These are phyloP conservation scores for Trichosporon asahii DNA, from an alignment of 1,284 basidiomycete species.

Conservation along the genomic window DNA sequence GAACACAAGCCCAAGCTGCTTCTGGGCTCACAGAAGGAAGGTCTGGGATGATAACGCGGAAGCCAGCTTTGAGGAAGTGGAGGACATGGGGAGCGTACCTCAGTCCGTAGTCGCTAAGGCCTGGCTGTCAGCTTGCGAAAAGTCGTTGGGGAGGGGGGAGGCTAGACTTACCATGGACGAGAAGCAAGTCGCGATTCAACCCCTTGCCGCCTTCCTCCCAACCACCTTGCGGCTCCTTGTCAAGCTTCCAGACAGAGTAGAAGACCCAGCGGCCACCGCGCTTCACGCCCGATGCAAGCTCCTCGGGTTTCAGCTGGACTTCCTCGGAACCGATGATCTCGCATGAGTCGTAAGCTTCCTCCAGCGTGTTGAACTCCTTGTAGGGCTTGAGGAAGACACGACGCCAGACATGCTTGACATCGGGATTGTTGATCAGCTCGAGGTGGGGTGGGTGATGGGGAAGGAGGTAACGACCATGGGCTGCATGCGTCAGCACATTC, in stretches of 20 bases:
- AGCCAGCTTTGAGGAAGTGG: slow-evolving; percentile 54
- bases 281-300: slow-evolving; percentile 35
- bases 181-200: slow-evolving; percentile 43
- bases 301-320: slow-evolving; percentile 40
- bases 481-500: slow-evolving; percentile 24
- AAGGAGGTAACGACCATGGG: slow-evolving; percentile 47
- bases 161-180: slow-evolving; percentile 51
- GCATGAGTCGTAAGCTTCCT: slow-evolving; percentile 43
- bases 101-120: slow-evolving; percentile 51
- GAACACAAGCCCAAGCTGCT: background rate
- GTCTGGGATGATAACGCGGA: slow-evolving; percentile 56
- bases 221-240: slow-evolving; percentile 36
- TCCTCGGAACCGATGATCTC: slow-evolving; percentile 48
- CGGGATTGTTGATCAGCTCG: slow-evolving; percentile 37
- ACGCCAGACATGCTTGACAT: slow-evolving; percentile 38
- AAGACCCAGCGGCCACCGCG: slow-evolving; percentile 48
- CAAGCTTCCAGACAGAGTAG: slow-evolving; percentile 51
- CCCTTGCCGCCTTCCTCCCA: slow-evolving; percentile 46
- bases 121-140: slow-evolving; percentile 30
- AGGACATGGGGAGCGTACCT: slow-evolving; percentile 52
- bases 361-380: slow-evolving; percentile 26
- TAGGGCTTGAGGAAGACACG: slow-evolving; percentile 46
- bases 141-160: too few species aligned
- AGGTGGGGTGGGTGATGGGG: slow-evolving; percentile 42
- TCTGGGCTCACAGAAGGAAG: slow-evolving; percentile 52